Evolutionary conservation across 352 stramenopile genomes (phyloP), one percentile per base, ranked within the genome.

Genomic region (Phytophthora constricta): DNA sequence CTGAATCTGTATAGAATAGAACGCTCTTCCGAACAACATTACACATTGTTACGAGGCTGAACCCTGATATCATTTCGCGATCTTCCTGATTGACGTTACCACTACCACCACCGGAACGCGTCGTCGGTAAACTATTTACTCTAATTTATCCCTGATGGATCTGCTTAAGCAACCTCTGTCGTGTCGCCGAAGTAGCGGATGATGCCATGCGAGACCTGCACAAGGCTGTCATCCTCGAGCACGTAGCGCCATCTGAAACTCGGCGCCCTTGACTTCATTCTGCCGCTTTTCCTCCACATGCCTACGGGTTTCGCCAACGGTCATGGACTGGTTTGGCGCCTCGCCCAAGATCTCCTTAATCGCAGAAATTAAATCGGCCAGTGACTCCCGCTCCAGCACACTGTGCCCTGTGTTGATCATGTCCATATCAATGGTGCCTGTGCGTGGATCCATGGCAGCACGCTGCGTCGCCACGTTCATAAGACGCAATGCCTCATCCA

Each of bases 381-480:
- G 72, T 5, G 84, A 77, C 58, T 98, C 87, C 17, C 96, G 89
- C 70, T 98, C 96, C 8, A 91, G 77, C 34, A 88, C 90, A 56
- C 87, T 96, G 64, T 96, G 84, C 20, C 96, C 97, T 5, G 96
- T 99, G 51, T 97, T 97, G 73, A 99, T 98, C 93, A 99, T 98
- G 74, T 99, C 97, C 97, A 99, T 99, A 77, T 99, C 97, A 71
- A 99, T 99, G n/a, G 93, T 96, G 33, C 98, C 98, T 2, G 98
- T 99, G 42, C 94, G 80, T 28, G 97, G 97, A 70, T 99, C 98
- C 67, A 98, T 99, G 13, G 98, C 97, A 8, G 98, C 95, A 37
- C 89, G 91, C 75, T 99, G 97, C 11, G 97, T 99, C 7, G 97
- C 97, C 46, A 98, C 93, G 58, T 97, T 98, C 95, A 99, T 99